phyloP scores from a whole-genome alignment of 331 rosid genomes.

The Rosa hybrid region DNA sequence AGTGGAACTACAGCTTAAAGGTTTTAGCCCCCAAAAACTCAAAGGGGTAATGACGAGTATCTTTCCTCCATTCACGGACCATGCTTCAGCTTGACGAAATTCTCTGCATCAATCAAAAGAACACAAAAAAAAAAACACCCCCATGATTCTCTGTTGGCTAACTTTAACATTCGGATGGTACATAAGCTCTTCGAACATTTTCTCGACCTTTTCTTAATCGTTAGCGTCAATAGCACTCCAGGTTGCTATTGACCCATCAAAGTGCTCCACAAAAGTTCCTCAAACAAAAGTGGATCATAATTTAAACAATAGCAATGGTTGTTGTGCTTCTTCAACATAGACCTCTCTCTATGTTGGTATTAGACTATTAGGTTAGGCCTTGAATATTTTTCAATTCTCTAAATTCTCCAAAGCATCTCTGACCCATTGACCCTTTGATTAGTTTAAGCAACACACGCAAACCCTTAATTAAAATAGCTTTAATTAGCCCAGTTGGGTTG shows the following conservation, averaged over 20 bases:
- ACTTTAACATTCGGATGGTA: not conserved
- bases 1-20: conserved; percentile 4
- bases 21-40: not conserved
- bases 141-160: conserved; percentile 3
- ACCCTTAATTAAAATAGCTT: not conserved
- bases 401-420: conserved; percentile 5
- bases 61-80: not conserved
- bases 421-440: conserved; percentile 13
- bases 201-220: not conserved
- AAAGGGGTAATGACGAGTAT: conserved; percentile 6
- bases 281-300: not conserved
- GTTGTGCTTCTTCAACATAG: conserved; percentile 16
- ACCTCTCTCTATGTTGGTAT: not conserved
- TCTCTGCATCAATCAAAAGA: not conserved
- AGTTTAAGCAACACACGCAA: not conserved
- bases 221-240: conserved; percentile 6
- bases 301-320: conserved; percentile 1
- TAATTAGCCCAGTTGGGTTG: not conserved
- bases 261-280: conserved; percentile 5
- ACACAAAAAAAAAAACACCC: not conserved
- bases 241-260: not conserved
- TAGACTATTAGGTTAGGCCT: not conserved
- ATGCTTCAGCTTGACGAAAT: not conserved
- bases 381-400: not conserved
- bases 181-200: not conserved